Conservation (phyloP, 192 early-diverging fungal genomes). For the Obelidium mucronatum region DNA sequence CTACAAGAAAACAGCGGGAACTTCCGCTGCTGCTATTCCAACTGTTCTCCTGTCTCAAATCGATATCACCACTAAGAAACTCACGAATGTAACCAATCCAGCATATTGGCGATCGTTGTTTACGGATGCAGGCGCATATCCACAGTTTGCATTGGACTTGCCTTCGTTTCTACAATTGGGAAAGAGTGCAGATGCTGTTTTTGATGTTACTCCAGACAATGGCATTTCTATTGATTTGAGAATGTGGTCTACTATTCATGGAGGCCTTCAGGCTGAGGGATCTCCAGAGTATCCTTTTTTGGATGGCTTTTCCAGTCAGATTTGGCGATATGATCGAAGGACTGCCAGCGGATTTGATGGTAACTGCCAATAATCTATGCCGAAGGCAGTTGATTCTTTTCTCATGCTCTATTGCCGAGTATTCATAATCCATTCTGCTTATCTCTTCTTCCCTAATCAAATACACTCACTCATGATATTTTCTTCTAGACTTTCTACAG, state of each 20-base stretch:
- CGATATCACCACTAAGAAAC: background rate
- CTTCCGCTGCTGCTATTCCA: constrained; percentile 10
- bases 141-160: background rate
- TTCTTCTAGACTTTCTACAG: constrained; percentile 13
- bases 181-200: background rate
- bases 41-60: background rate
- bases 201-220: constrained; percentile 6
- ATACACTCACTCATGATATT: background rate
- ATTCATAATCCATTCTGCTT: too few species aligned
- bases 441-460: background rate
- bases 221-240: background rate
- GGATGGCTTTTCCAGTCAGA: background rate
- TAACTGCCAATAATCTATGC: too few species aligned
- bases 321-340: constrained; percentile 21
- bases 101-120: constrained; percentile 11
- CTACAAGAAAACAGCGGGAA: constrained; percentile 41
- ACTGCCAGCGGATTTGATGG: background rate
- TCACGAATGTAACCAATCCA: background rate
- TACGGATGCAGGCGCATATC: constrained; percentile 5
- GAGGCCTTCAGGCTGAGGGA: background rate
- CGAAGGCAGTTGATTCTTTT: too few species aligned
- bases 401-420: too few species aligned
- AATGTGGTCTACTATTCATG: background rate
- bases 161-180: background rate
- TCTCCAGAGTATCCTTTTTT: constrained; percentile 15